Base-by-base conservation (phyloP, 805 yeast species). In the Komagataella phaffii region DNA sequence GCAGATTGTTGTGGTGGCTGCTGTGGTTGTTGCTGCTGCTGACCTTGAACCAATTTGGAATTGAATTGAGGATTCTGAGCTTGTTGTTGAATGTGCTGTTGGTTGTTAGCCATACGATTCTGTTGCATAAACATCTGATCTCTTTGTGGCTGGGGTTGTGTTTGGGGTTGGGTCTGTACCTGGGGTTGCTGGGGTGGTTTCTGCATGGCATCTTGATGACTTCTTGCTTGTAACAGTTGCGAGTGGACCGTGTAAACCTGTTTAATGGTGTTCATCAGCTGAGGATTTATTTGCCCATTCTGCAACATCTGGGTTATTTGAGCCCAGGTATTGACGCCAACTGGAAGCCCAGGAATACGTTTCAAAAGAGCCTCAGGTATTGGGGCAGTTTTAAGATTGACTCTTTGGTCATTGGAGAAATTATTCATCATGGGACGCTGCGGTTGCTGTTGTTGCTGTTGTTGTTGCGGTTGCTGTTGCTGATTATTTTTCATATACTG, bases 321-420 rank as follows among this genome's bases (percentile, higher is more conserved):
- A 19, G 80, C 77, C 96, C 96, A 89, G 6, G 95, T 86, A 57
- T 77, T 82, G 24, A 82, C 82, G 49, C 81, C 83, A 12, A 83
- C 82, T 0, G 96, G 96, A 40, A 88, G 70, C 48, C 77, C 83
- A 7, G 95, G 95, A 48, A 88, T 76, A 58, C 78, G 78, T 51
- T 75, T 72, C 18, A 88, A 66, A 23, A 88, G 64, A 2, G 79
- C 77, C 14, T 76, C 77, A 0, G 96, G 96, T 50, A 89, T 87
- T 3, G 87, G 88, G 2, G 80, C 68, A 46, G 78, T 79, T 55
- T 83, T 77, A 61, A 86, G 67, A 52, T 74, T 77, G 30, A 71
- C 60, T 43, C 60, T 63, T 10, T 36, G 47, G 17, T 17, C 47
- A 24, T 46, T 46, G 40, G 40, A 8, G 40, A 30, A 30, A 44